Conservation (phyloP, 345 rosid genomes). For the Eucalyptus victrix region DNA sequence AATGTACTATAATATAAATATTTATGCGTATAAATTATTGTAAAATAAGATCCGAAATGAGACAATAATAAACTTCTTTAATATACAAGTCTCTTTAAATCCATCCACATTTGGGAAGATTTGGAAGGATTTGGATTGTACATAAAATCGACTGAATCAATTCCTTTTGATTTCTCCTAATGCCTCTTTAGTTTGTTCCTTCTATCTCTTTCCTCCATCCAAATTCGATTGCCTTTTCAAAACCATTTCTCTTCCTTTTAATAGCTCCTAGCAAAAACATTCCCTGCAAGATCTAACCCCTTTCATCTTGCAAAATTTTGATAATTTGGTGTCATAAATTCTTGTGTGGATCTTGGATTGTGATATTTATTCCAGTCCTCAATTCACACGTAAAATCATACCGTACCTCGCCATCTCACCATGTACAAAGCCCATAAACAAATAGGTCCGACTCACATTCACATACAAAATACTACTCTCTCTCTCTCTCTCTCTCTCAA, state of each 20-base stretch:
- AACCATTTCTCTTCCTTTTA: neutral
- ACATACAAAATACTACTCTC: neutral
- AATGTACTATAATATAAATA: too few relatives aligned
- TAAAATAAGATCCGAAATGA: neutral
- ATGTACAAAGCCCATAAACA: neutral
- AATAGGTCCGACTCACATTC: neutral
- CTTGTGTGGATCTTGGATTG: neutral
- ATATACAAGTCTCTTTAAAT: neutral
- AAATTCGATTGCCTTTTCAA: neutral
- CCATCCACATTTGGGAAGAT: neutral
- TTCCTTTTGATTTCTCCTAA: neutral
- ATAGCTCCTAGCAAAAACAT: neutral
- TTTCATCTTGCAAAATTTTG: neutral
- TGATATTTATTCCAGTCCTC: neutral
- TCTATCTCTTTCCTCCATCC: neutral
- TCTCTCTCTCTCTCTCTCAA: neutral
- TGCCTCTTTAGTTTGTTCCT: neutral
- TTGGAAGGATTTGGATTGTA: neutral
- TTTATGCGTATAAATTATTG: too few relatives aligned
- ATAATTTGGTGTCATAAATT: neutral
- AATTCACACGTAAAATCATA: neutral
- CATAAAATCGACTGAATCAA: neutral
- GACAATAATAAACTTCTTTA: neutral
- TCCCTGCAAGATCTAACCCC: neutral
- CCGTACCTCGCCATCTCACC: neutral